These are phyloP conservation scores for Pterocarpus macrocarpus DNA, from an alignment of 306 rosid genomes.

Conservation along the genomic window DNA sequence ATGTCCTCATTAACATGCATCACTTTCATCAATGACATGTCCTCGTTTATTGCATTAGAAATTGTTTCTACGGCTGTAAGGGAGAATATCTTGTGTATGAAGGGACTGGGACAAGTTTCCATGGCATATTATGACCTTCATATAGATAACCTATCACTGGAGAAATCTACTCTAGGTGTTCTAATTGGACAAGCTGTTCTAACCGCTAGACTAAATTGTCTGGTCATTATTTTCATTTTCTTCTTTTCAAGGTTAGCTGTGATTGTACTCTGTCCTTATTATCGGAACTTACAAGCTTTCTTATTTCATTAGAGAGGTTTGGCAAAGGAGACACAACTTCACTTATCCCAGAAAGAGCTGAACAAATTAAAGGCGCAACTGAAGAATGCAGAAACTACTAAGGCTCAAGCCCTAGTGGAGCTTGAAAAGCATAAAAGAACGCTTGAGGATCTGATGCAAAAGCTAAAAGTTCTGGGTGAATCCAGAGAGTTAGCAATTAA, in stretches of 20 bases:
- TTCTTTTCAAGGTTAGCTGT: background rate
- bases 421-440: constrained; percentile 64
- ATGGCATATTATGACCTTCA: background rate
- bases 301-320: constrained; percentile 61
- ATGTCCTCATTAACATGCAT: constrained; percentile 2
- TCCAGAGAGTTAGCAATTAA: constrained; percentile 62
- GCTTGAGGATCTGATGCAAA: constrained; percentile 59
- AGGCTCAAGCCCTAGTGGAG: constrained; percentile 70
- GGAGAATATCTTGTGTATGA: background rate
- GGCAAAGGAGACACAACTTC: constrained; percentile 74
- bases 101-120: background rate
- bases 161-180: background rate
- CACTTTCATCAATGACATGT: constrained; percentile 3
- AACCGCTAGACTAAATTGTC: background rate
- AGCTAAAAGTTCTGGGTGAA: constrained; percentile 59
- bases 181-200: constrained; percentile 15
- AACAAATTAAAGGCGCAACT: constrained; percentile 70
- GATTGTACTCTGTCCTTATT: background rate
- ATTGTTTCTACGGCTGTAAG: constrained; percentile 12
- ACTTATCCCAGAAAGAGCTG: constrained; percentile 68
- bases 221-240: constrained; percentile 7
- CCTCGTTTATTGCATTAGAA: background rate
- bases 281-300: constrained; percentile 20
- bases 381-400: constrained; percentile 69
- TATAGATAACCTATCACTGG: constrained; percentile 4